Base-by-base conservation (phyloP, 2,329 filamentous ascomycete genomes). In the Penicillium sp. region DNA sequence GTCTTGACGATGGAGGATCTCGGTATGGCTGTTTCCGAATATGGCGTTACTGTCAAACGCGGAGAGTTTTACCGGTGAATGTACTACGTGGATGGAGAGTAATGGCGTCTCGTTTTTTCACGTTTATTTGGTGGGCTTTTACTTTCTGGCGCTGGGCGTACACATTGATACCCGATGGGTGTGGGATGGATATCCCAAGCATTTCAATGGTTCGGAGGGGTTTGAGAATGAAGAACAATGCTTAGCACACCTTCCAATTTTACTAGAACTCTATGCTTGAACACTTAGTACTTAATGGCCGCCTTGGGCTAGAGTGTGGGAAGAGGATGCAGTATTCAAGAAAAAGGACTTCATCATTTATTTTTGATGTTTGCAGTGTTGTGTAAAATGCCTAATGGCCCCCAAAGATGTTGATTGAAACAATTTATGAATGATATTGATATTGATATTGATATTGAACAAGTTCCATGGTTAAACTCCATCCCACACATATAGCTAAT, bases 1-100 rank as follows among this genome's bases (percentile, higher is more conserved):
- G 93, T 99, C 54, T 81, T 99, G 61, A 98, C 95, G 1, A 98
- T 99, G 95, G 95, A 99, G 78, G 95, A 99, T 75, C 76, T 99
- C 68, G 95, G 95, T 16, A 98, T 98, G 92, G 95, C 95, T 1
- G 93, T 98, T 29, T 91, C 91, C 31, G 95, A 99, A 81, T 99
- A 98, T 73, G 95, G 95, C 1, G 92, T 99, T 52, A 99, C 96
- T 72, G 90, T 98, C 53, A 98, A 96, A 85, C 85, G 95, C 63
- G 93, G 93, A 71, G 95, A 99, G 79, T 99, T 98, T 73, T 99
- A 99, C 75, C 85, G 93, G 68, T 97, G 74, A 80, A 23, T 21
- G n/a, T 33, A 27, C 19, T 55, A 21, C 29, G 29, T 29, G 44
- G 42, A 47, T 45, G 48, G 45, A 55, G 21, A 45, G 2, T n/a